Percentiles rank a stretch among this genome's conserved stretches.
Evolutionary conservation across 1,284 basidiomycete species (phyloP).

Genomic region (Sanguinoderma infundibulare): DNA sequence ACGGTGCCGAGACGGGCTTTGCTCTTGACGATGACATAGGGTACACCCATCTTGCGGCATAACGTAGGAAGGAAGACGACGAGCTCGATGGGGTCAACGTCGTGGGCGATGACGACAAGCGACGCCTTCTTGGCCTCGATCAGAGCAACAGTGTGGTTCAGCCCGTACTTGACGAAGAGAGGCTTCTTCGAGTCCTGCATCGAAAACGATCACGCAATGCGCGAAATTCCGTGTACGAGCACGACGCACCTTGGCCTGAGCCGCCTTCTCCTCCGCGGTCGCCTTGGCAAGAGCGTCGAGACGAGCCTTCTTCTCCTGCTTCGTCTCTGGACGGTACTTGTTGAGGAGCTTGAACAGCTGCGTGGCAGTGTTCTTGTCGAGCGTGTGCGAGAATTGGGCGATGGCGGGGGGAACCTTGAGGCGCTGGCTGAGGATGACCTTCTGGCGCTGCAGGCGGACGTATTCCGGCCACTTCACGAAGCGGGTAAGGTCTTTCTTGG

Average conservation of each 20-base stretch:
- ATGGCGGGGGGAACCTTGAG: constrained; percentile 99
- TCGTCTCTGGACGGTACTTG: constrained; percentile 95
- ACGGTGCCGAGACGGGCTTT: constrained; percentile 97
- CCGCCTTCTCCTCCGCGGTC: constrained; percentile 80
- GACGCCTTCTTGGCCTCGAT: constrained; percentile 98
- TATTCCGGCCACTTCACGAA: constrained; percentile 99
- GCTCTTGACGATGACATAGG: constrained; percentile 98
- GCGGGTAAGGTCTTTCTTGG: constrained; percentile 90
- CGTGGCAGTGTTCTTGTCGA: constrained; percentile 99
- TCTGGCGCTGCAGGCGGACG: constrained; percentile 97
- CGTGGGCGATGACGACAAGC: constrained; percentile 96
- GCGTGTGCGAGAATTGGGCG: constrained; percentile 96
- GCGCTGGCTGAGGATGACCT: constrained; percentile 98
- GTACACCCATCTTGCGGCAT: constrained; percentile 99
- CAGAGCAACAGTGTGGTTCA: constrained; percentile 96
- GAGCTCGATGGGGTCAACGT: constrained; percentile 99
- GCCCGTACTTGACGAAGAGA: constrained; percentile 94
- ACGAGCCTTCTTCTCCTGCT: constrained; percentile 98
- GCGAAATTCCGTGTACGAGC: not conserved
- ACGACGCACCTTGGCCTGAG: constrained; percentile 59
- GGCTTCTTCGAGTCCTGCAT: constrained; percentile 87
- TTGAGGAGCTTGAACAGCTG: constrained; percentile 98
- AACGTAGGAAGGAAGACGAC: constrained; percentile 98
- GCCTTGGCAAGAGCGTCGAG: constrained; percentile 79
- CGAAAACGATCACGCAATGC: constrained; percentile 8